Conservation (phyloP, 768 basidiomycete species). For the Suillus luteus region DNA sequence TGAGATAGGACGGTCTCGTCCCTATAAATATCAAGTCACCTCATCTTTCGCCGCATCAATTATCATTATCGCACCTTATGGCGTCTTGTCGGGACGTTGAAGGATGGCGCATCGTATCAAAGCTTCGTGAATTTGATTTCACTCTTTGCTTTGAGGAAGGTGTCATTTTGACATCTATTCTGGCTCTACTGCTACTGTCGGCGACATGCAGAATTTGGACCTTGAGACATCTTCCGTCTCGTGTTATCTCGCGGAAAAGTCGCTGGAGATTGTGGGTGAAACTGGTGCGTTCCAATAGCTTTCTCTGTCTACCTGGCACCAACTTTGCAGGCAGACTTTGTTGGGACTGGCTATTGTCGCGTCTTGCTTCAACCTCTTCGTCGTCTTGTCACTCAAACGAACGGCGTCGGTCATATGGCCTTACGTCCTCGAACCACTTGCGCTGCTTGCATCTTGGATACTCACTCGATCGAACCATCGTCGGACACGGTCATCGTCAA, state of each 20-base stretch:
- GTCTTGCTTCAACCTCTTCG: slow-evolving; percentile 46
- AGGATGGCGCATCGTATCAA: slow-evolving; percentile 67
- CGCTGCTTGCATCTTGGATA: slow-evolving; percentile 47
- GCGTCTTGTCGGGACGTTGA: slow-evolving; percentile 55
- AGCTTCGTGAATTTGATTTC: slow-evolving; percentile 65
- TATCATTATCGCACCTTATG: slow-evolving; percentile 30
- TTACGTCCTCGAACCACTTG: slow-evolving; percentile 60
- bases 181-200: slow-evolving; percentile 47
- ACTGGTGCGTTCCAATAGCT: slow-evolving; percentile 50
- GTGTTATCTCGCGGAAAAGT: slow-evolving; percentile 48
- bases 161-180: slow-evolving; percentile 55
- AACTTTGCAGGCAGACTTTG: slow-evolving; percentile 40
- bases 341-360: slow-evolving; percentile 47
- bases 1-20: too few species aligned
- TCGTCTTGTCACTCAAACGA: slow-evolving; percentile 38
- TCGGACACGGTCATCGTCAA: slow-evolving; percentile 68
- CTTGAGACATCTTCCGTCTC: slow-evolving; percentile 28
- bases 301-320: not conserved
- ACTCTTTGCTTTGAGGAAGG: slow-evolving; percentile 85
- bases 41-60: not conserved
- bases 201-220: slow-evolving; percentile 41
- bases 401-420: slow-evolving; percentile 48
- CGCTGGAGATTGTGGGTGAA: slow-evolving; percentile 58
- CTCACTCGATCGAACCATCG: slow-evolving; percentile 72
- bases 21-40: not conserved